Percentiles rank a stretch among this genome's conserved stretches.
These are phyloP conservation scores for Penicillium mononematosum DNA, from an alignment of 495 filamentous ascomycete species.

Conservation along the genomic window DNA sequence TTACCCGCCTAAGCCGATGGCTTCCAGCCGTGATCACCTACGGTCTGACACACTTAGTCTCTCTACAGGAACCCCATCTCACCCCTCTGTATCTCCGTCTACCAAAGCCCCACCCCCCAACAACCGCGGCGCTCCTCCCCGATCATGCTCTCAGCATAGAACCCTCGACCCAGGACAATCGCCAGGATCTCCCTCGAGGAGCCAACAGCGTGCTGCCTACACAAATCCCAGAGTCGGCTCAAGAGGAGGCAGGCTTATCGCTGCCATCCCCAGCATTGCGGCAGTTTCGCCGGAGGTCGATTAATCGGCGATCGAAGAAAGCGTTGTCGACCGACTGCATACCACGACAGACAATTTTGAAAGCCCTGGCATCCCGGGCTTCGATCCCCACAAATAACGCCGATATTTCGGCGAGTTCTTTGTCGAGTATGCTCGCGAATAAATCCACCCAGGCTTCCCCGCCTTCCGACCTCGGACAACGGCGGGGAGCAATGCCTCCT, in stretches of 20 bases:
- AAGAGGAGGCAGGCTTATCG: constrained; percentile 34
- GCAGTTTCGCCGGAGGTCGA: constrained; percentile 42
- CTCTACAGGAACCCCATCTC: constrained; percentile 14
- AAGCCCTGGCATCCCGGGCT: constrained; percentile 75
- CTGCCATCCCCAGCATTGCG: constrained; percentile 38
- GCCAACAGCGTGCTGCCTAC: constrained; percentile 16
- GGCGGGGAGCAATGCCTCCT: constrained; percentile 52
- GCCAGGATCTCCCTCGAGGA: constrained; percentile 31
- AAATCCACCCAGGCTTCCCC: constrained; percentile 26
- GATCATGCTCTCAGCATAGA: constrained; percentile 48
- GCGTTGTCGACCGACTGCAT: constrained; percentile 67
- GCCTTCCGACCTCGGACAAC: constrained; percentile 42
- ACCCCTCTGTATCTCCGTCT: constrained; percentile 13
- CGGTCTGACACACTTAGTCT: constrained; percentile 21
- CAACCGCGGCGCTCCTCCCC: constrained; percentile 38
- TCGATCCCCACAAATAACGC: constrained; percentile 54
- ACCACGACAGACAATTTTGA: constrained; percentile 82
- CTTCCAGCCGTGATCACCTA: constrained; percentile 23
- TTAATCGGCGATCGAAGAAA: constrained; percentile 55
- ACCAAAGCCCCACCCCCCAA: constrained; percentile 25
- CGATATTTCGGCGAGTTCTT: constrained; percentile 44
- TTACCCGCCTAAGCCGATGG: constrained; percentile 24
- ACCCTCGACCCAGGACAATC: constrained; percentile 28
- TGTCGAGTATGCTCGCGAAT: constrained; percentile 45
- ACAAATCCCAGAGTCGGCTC: constrained; percentile 27